These are phyloP conservation scores for Stenocarpella maydis DNA, from an alignment of 2,329 filamentous ascomycete species.

Conservation along the genomic window DNA sequence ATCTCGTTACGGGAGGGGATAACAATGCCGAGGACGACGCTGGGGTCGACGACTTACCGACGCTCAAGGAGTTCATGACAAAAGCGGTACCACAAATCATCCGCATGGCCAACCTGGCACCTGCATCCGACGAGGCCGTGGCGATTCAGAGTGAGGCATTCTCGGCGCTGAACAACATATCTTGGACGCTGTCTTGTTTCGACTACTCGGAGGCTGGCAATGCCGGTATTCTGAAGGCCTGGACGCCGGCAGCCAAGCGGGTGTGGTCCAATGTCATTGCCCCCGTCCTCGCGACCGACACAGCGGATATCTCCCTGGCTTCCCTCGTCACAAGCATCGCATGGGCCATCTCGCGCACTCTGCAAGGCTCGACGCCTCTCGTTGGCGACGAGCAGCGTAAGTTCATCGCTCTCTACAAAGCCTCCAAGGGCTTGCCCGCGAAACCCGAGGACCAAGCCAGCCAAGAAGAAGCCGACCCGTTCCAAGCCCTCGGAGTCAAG, in stretches of 20 bases:
- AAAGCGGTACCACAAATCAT: conserved; percentile 59
- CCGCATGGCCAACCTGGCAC: conserved; percentile 52
- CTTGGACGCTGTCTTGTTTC: conserved; percentile 70
- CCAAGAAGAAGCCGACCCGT: conserved; percentile 58
- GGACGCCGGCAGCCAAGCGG: conserved; percentile 60
- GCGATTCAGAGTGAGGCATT: conserved; percentile 63
- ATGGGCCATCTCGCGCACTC: conserved; percentile 68
- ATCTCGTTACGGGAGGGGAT: conserved; percentile 63
- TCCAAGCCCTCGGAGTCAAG: conserved; percentile 70
- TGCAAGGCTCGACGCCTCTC: conserved; percentile 58
- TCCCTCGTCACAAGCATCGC: conserved; percentile 70
- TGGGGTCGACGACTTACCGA: conserved; percentile 61
- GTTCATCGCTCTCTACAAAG: conserved; percentile 72
- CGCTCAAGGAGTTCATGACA: conserved; percentile 57
- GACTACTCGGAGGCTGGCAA: conserved; percentile 66
- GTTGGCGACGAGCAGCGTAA: conserved; percentile 64
- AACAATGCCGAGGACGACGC: conserved; percentile 52
- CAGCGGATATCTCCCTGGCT: conserved; percentile 68
- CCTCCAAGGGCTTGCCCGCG: conserved; percentile 53
- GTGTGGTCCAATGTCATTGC: conserved; percentile 67
- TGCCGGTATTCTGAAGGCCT: conserved; percentile 59
- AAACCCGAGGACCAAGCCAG: conserved; percentile 29
- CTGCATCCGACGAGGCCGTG: conserved; percentile 51
- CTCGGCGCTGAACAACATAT: conserved; percentile 71
- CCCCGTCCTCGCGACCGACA: conserved; percentile 67